Conservation (phyloP, 768 basidiomycete species). For the Suillus ampliporus region DNA sequence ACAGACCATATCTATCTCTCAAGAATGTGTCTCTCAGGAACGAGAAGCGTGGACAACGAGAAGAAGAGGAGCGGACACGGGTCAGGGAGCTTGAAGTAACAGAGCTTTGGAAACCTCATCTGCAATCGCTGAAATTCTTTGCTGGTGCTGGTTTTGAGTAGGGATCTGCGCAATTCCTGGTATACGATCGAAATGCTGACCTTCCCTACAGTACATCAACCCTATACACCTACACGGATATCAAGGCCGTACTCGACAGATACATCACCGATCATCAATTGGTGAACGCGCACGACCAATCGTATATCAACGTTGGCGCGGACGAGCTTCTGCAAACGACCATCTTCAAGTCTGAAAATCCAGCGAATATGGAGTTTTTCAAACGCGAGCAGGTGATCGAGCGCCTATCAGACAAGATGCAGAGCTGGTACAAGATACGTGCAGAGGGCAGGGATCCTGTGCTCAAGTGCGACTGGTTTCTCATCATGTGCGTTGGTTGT, state of each 20-base stretch:
- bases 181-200: constrained; percentile 37
- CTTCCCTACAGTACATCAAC: constrained; percentile 48
- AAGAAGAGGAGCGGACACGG: constrained; percentile 52
- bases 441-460: constrained; percentile 60
- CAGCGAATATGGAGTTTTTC: constrained; percentile 53
- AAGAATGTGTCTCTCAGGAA: constrained; percentile 68
- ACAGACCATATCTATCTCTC: constrained; percentile 60
- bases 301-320: constrained; percentile 64
- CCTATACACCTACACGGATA: constrained; percentile 60
- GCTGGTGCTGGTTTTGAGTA: constrained; percentile 67
- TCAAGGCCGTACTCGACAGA: constrained; percentile 60
- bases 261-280: constrained; percentile 69
- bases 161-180: constrained; percentile 23
- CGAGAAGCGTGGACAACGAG: constrained; percentile 61
- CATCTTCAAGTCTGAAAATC: constrained; percentile 40
- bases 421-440: constrained; percentile 72
- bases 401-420: constrained; percentile 69
- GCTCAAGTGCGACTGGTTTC: constrained; percentile 54
- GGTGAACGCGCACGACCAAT: constrained; percentile 67
- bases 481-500: constrained; percentile 5
- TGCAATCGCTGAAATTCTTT: constrained; percentile 61
- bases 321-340: constrained; percentile 51
- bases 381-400: constrained; percentile 68
- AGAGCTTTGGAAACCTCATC: constrained; percentile 75
- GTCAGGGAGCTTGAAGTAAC: constrained; percentile 60